These are phyloP conservation scores for Symbiodinium pilosum DNA, from an alignment of 73 alveolate species.

Conservation along the genomic window DNA sequence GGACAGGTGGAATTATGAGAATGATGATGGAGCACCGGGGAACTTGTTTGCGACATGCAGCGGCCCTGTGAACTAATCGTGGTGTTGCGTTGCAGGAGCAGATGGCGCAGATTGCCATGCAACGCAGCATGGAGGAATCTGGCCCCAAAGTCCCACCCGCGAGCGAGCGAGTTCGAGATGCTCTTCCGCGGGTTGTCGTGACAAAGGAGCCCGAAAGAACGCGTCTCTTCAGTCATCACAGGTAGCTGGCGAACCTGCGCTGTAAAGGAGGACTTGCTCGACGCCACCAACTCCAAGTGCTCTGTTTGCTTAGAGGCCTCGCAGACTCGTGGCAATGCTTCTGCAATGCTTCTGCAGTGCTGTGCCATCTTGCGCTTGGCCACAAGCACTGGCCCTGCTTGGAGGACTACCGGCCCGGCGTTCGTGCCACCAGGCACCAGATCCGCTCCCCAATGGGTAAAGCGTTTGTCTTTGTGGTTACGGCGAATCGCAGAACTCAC, in stretches of 20 bases:
- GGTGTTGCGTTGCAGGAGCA: neutral
- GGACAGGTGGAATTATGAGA: constrained; percentile 63
- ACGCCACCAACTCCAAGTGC: constrained; percentile 92
- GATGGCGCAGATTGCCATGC: constrained; percentile 70
- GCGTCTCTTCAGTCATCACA: neutral
- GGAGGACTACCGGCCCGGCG: constrained; percentile 61
- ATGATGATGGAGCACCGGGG: constrained; percentile 94
- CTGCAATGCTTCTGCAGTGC: neutral
- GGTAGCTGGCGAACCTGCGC: no score
- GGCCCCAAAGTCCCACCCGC: constrained; percentile 72
- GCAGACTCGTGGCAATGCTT: no score
- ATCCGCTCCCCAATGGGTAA: neutral
- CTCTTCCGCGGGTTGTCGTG: constrained; percentile 81
- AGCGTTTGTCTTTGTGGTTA: neutral
- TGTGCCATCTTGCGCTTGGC: no score
- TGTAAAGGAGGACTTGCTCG: constrained; percentile 57
- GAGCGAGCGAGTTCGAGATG: constrained; percentile 75
- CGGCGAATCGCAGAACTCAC: neutral
- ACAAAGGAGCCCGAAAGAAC: constrained; percentile 8
- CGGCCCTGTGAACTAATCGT: neutral
- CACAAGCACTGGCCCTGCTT: neutral
- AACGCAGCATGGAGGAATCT: constrained; percentile 74
- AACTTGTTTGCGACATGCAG: neutral
- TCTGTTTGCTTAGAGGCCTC: constrained; percentile 66
- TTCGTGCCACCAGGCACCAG: constrained; percentile 44